phyloP scores from a whole-genome alignment of 2,329 filamentous ascomycete species.

The Aspergillus spinulosporus region DNA sequence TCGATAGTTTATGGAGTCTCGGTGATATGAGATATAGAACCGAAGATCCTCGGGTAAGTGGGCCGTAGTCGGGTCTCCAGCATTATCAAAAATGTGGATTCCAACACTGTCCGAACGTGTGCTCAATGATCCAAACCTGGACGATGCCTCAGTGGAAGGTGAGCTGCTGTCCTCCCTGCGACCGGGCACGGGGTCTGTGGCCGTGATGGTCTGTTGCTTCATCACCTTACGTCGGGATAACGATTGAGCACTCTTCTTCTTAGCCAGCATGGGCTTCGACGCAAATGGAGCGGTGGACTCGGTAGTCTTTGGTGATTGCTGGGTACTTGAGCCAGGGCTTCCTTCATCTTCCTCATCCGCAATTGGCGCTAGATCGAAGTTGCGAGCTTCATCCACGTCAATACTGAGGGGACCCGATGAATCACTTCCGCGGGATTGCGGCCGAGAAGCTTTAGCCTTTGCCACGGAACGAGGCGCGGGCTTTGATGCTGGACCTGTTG shows the following conservation, averaged over 20 bases:
- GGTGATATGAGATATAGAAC: conserved; percentile 76
- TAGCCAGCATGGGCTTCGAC: conserved; percentile 25
- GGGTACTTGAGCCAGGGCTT: conserved; percentile 25
- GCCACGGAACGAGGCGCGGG: conserved; percentile 40
- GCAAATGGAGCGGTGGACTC: conserved; percentile 23
- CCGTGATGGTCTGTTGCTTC: conserved; percentile 21
- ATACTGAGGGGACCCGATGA: conserved; percentile 51
- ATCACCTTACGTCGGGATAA: conserved; percentile 28
- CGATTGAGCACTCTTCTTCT: conserved; percentile 35
- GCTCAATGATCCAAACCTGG: conserved; percentile 38
- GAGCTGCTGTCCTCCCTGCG: conserved; percentile 51
- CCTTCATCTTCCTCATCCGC: conserved; percentile 47
- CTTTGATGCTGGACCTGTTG: conserved; percentile 43
- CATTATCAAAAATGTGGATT: conserved; percentile 27
- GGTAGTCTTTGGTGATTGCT: conserved; percentile 25
- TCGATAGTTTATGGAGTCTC: conserved; percentile 72
- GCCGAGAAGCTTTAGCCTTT: conserved; percentile 43
- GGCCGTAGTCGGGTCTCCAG: conserved; percentile 27
- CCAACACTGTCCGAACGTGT: conserved; percentile 35
- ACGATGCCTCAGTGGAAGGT: conserved; percentile 53
- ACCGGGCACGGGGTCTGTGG: conserved; percentile 38
- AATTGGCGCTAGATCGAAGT: conserved; percentile 35
- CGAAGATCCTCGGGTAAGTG: conserved; percentile 64
- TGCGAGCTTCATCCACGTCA: conserved; percentile 44
- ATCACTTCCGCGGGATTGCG: conserved; percentile 47